Conservation (phyloP, 1,284 basidiomycete species). For the Apiotrichum gracile region DNA sequence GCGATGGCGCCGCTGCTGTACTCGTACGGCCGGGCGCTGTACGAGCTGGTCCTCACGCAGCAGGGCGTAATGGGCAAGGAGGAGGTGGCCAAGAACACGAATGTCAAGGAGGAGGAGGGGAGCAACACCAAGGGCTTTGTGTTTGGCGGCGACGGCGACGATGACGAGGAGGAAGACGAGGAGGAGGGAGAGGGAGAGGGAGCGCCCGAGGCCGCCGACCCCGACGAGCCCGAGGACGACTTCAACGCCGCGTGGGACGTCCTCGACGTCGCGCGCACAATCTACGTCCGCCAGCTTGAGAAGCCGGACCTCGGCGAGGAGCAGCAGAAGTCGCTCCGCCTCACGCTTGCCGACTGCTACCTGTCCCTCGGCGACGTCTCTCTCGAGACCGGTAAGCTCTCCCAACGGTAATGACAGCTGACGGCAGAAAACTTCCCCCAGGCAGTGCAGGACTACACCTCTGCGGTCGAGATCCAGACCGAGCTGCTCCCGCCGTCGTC, state of each 20-base stretch:
- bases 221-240: conserved; percentile 69
- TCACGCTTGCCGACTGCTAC: conserved; percentile 77
- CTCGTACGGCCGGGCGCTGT: conserved; percentile 74
- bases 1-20: conserved; percentile 78
- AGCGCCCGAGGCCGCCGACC: no score
- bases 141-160: conserved; percentile 32
- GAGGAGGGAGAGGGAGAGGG: conserved; percentile 20
- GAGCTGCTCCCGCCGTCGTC: conserved; percentile 68
- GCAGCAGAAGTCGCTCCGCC: conserved; percentile 44
- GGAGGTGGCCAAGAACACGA: conserved; percentile 51
- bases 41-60: conserved; percentile 79
- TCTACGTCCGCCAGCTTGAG: conserved; percentile 61
- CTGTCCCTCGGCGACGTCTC: conserved; percentile 80
- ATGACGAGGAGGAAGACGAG: conserved; percentile 14
- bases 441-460: conserved; percentile 73
- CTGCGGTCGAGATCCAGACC: conserved; percentile 64
- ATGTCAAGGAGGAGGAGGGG: conserved; percentile 6
- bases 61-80: conserved; percentile 79
- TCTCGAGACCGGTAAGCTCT: conserved; percentile 69
- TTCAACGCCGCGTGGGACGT: conserved; percentile 94
- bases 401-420: neutral
- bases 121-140: conserved; percentile 14
- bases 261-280: conserved; percentile 74
- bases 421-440: conserved; percentile 81
- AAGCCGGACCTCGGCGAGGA: conserved; percentile 7